Evolutionary conservation across 805 yeast genomes (phyloP).

Genomic region (Candida pseudoglaebosa): DNA sequence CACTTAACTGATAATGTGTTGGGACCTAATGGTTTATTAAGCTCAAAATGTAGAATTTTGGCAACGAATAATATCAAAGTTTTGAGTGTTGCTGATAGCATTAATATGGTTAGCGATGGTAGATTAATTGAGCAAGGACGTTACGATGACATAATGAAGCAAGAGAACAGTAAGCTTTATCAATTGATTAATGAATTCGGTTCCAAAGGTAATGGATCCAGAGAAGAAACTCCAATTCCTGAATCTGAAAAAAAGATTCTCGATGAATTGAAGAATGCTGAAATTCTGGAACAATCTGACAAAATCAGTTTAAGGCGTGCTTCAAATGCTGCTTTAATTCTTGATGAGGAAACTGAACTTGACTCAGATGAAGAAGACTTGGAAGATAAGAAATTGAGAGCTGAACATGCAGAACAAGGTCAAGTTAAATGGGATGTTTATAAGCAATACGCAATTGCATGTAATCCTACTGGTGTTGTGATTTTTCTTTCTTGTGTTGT

Average conservation of each 20-base stretch:
- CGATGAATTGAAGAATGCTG: conserved; percentile 12
- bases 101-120: conserved; percentile 69
- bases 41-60: conserved; percentile 68
- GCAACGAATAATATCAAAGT: conserved; percentile 88
- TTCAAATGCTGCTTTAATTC: conserved; percentile 46
- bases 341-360: conserved; percentile 29
- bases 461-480: conserved; percentile 64
- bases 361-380: conserved; percentile 32
- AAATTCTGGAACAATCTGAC: conserved; percentile 24
- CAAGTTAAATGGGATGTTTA: conserved; percentile 88
- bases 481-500: conserved; percentile 54
- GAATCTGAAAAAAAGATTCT: conserved; percentile 18
- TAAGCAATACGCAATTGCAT: conserved; percentile 78
- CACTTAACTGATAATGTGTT: conserved; percentile 80
- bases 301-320: conserved; percentile 54
- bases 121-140: conserved; percentile 64
- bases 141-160: conserved; percentile 47
- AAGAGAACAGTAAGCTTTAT: conserved; percentile 46
- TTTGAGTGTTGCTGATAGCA: conserved; percentile 65
- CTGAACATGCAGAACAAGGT: conserved; percentile 89
- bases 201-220: conserved; percentile 26
- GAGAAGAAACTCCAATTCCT: conserved; percentile 10
- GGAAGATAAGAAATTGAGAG: conserved; percentile 41
- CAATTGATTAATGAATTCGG: conserved; percentile 64
- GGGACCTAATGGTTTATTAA: conserved; percentile 75